These are phyloP conservation scores for Agapanthus africanus DNA, from an alignment of 106 monocot genomes.

Conservation along the genomic window DNA sequence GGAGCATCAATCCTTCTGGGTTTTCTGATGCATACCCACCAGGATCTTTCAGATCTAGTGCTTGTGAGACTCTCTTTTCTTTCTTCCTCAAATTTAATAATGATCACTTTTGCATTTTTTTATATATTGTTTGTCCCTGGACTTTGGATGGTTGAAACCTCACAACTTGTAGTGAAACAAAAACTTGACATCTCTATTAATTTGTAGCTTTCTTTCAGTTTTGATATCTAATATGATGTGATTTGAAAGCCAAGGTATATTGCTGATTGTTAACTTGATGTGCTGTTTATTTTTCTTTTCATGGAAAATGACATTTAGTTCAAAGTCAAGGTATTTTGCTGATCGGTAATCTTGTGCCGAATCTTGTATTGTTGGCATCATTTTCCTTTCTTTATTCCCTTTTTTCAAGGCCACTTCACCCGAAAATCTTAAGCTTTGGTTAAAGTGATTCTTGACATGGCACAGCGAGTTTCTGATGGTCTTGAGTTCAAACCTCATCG, in stretches of 20 bases:
- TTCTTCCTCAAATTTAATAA: neutral
- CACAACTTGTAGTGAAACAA: too few relatives aligned
- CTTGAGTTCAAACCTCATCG: too few relatives aligned
- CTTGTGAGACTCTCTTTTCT: slow-evolving; percentile 32
- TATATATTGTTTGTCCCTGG: neutral
- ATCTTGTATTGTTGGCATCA: neutral
- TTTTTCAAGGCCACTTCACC: too few relatives aligned
- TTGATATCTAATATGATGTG: too few relatives aligned
- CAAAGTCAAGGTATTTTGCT: neutral
- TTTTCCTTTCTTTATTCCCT: neutral
- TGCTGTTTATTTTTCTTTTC: neutral
- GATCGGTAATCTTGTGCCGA: neutral
- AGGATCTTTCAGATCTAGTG: slow-evolving; percentile 34
- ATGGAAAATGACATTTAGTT: neutral
- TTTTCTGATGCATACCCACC: slow-evolving; percentile 38
- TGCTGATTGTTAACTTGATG: neutral
- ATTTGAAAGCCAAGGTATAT: too few relatives aligned
- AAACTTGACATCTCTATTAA: too few relatives aligned
- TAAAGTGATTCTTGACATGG: neutral
- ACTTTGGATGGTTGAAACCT: slow-evolving; percentile 2
- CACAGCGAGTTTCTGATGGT: too few relatives aligned
- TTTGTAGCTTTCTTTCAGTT: too few relatives aligned
- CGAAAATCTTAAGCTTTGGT: too few relatives aligned
- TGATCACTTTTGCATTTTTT: too few relatives aligned
- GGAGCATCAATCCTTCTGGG: slow-evolving; percentile 39